Percentiles rank a stretch among this genome's conserved stretches.
These are phyloP conservation scores for Kodamaea leandrae DNA, from an alignment of 805 yeast species.

Conservation along the genomic window DNA sequence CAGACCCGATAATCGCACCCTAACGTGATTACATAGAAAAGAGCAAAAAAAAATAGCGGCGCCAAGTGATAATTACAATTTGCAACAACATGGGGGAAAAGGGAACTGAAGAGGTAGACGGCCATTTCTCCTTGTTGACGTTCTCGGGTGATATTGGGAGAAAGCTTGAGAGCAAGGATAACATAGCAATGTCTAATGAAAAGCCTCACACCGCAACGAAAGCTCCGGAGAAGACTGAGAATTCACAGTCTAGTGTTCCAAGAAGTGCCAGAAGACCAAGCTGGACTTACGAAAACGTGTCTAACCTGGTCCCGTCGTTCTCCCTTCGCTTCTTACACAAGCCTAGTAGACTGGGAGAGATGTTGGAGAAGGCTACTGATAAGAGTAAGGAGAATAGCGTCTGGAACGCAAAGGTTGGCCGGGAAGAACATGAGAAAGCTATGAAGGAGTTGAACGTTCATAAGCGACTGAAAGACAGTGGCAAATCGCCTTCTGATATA, in stretches of 20 bases:
- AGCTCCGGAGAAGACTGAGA: not conserved
- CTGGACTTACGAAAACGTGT: constrained; percentile 6
- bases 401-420: constrained; percentile 5
- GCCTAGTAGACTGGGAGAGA: constrained; percentile 34
- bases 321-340: constrained; percentile 39
- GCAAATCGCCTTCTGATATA: no score
- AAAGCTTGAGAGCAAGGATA: no score
- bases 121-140: not conserved
- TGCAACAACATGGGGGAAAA: constrained; percentile 2
- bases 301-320: constrained; percentile 15
- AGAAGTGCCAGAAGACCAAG: constrained; percentile 4
- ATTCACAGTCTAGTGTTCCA: not conserved
- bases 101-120: not conserved
- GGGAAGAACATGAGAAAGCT: not conserved
- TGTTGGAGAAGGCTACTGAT: constrained; percentile 30
- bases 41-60: no score
- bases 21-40: no score
- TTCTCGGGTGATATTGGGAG: not conserved
- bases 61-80: not conserved
- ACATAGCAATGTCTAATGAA: no score
- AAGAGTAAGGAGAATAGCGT: constrained; percentile 28
- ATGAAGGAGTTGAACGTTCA: not conserved
- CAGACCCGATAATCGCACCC: no score
- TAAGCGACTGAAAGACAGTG: no score
- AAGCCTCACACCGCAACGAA: no score